These are phyloP conservation scores for Blastocystis hominis DNA, from an alignment of 352 stramenopile species.

Conservation along the genomic window DNA sequence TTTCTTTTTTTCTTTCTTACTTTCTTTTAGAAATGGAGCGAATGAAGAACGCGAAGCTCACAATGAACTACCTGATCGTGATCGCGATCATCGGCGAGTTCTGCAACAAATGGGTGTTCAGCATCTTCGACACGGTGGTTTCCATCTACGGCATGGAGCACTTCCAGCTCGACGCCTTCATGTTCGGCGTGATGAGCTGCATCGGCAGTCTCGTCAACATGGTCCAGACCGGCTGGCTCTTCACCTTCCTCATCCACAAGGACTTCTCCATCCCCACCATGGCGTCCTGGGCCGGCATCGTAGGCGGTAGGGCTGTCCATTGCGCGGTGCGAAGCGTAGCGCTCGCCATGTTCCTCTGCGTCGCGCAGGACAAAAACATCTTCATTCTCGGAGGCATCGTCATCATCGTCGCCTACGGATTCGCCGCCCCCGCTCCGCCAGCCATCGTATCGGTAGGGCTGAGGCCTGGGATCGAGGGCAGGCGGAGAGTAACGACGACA, in stretches of 20 bases:
- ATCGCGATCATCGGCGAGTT: slow-evolving; percentile 43
- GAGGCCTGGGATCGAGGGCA: not conserved
- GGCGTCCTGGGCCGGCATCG: slow-evolving; percentile 11
- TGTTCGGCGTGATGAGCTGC: slow-evolving; percentile 12
- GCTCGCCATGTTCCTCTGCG: not conserved
- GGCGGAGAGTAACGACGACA: slow-evolving; percentile 37
- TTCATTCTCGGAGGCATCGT: slow-evolving; percentile 37
- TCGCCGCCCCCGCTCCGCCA: slow-evolving; percentile 17
- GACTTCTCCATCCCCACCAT: slow-evolving; percentile 52
- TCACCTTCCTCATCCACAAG: slow-evolving; percentile 35
- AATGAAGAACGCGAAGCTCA: not conserved
- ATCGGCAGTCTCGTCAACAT: slow-evolving; percentile 11
- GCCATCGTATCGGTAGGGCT: slow-evolving; percentile 17
- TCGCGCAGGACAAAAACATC: not conserved
- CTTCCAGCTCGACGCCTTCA: not conserved
- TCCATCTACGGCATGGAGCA: slow-evolving; percentile 32
- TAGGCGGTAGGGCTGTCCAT: not conserved
- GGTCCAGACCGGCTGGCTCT: slow-evolving; percentile 48
- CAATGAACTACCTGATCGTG: slow-evolving; percentile 46
- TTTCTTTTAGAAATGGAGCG: slow-evolving; percentile 16
- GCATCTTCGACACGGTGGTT: slow-evolving; percentile 29
- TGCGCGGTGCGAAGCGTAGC: not conserved
- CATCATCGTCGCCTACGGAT: slow-evolving; percentile 49
- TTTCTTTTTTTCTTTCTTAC: not conserved
- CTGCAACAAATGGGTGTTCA: slow-evolving; percentile 33